phyloP scores from a whole-genome alignment of 139 green algal species.

The Diplosphaera chodatii region DNA sequence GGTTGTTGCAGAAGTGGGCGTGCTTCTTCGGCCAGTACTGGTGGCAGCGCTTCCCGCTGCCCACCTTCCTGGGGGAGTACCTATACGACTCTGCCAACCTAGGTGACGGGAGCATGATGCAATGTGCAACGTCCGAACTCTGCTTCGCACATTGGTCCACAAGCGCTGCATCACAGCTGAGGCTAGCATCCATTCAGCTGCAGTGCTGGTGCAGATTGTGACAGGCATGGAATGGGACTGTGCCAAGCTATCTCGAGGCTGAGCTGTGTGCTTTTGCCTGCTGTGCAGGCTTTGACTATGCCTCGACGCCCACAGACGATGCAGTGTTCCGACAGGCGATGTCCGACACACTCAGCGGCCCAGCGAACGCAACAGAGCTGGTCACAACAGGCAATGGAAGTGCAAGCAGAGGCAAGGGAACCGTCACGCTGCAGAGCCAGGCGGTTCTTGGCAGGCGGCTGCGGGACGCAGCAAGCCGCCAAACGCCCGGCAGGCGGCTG shows the following conservation, averaged over 20 bases:
- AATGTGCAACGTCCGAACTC: too few species aligned
- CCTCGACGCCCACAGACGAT: background rate
- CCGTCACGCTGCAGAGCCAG: background rate
- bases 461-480: too few species aligned
- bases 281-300: background rate
- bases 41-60: background rate
- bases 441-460: background rate
- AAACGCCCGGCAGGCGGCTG: too few species aligned
- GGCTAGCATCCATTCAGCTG: too few species aligned
- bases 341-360: background rate
- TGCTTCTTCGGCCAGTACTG: constrained; percentile 12
- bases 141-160: too few species aligned
- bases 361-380: background rate
- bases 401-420: too few species aligned
- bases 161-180: too few species aligned
- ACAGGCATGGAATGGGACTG: too few species aligned
- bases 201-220: too few species aligned
- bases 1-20: background rate
- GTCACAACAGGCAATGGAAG: background rate
- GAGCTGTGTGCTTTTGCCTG: too few species aligned
- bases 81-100: constrained; percentile 14
- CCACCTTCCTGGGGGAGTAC: constrained; percentile 4
- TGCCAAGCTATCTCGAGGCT: too few species aligned
- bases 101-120: too few species aligned
- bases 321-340: background rate